Base-by-base conservation (phyloP, 352 stramenopile genomes). In the Pythium vanterpoolii region DNA sequence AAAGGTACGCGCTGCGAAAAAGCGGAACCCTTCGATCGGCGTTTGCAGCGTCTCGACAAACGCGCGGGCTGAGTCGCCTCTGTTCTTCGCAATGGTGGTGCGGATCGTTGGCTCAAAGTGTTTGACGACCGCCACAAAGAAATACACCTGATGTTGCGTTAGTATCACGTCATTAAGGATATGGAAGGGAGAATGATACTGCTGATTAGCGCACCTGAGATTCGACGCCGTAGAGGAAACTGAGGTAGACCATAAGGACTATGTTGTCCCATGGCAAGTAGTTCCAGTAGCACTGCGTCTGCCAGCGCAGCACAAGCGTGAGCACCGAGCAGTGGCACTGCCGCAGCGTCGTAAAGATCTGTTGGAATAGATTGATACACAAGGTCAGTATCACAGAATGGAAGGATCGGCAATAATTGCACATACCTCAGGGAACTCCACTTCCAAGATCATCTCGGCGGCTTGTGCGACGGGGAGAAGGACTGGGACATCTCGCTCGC, bases 231-330 rank as follows among this genome's bases (percentile, higher is more conserved):
- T 88, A 81, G 0, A 88, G 59, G n/a, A 80, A 60, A 19, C 51
- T 78, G 43, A 90, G 65, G 53, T 84, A 83, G 10, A 76, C 42
- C 40, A 76, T 77, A 18, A 81, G 40, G 2, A 85, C 62, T 23
- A 88, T 68, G 39, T 77, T 80, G 53, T 76, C 72, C 80, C 80
- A 88, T 49, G 83, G 71, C 9, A 90, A 73, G 23, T 84, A 86
- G 52, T 88, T 90, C 77, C 77, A 90, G 56, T 87, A 87, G 43
- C 61, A 72, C 52, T 90, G 80, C 10, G 53, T 58, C 7, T 83
- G 64, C 80, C 80, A 90, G 7, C 76, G 71, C 16, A 73, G 28
- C 24, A 83, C 62, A 4, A 90, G 58, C 16, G 64, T 66, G 14
- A 77, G 44, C 19, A 90, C 55, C 0, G 74, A 80, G 62, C 80